These are phyloP conservation scores for Kluyveromyces dobzhanskii DNA, from an alignment of 805 yeast genomes.

Conservation along the genomic window DNA sequence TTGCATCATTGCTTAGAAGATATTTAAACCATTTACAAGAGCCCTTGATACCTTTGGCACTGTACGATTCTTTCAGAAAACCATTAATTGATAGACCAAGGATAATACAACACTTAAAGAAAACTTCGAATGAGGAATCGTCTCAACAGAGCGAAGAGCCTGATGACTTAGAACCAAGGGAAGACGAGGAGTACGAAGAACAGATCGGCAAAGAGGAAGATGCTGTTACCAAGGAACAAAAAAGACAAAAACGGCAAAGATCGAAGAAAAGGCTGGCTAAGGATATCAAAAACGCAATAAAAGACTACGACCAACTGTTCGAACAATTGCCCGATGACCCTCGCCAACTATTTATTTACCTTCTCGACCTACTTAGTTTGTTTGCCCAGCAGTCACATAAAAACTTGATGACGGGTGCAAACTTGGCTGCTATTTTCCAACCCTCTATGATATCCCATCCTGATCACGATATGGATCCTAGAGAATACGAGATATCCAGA, in stretches of 20 bases:
- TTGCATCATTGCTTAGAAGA: constrained; percentile 82
- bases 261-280: constrained; percentile 50
- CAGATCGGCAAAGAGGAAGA: constrained; percentile 20
- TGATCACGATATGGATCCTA: constrained; percentile 84
- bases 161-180: constrained; percentile 11
- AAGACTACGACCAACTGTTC: constrained; percentile 62
- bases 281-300: constrained; percentile 61
- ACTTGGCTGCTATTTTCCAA: constrained; percentile 92
- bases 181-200: constrained; percentile 13
- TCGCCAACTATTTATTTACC: constrained; percentile 74
- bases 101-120: constrained; percentile 58
- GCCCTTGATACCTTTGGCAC: constrained; percentile 74
- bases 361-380: constrained; percentile 76
- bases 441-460: constrained; percentile 95
- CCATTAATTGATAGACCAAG: constrained; percentile 63
- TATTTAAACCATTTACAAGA: constrained; percentile 84
- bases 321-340: constrained; percentile 66
- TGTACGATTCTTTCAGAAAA: constrained; percentile 70
- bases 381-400: constrained; percentile 70
- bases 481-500: constrained; percentile 81
- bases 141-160: constrained; percentile 5
- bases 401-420: constrained; percentile 87
- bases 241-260: constrained; percentile 34
- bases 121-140: constrained; percentile 30
- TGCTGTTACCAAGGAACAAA: constrained; percentile 21